Base-by-base conservation (phyloP, 345 rosid genomes). In the Hevea brasiliensis region DNA sequence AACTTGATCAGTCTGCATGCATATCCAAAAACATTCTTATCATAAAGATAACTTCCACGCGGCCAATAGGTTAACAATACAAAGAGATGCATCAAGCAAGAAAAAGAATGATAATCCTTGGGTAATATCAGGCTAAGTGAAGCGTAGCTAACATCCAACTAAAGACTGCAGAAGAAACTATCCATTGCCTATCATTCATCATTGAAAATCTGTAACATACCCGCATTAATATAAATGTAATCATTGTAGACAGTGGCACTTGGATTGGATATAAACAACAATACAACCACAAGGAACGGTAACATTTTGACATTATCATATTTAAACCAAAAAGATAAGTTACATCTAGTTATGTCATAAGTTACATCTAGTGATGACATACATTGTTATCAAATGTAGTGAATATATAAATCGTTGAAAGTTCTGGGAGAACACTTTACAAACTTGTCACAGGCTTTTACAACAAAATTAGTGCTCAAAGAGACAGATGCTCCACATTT, bases 401-500 rank as follows among this genome's bases (percentile, higher is more conserved):
- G 60, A 44, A 7, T 37, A n/a, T 55, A 35, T 29, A 17, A 14
- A 65, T 56, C 17, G 56, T 8, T 9, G 21, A 35, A 67, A 32
- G 60, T 57, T 44, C 21, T 0, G 5, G 20, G 24, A 61, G 71
- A 75, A 67, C 57, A 76, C 73, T 77, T 68, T 17, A 37, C 64
- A 40, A 65, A 65, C 76, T 80, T 77, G 63, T 42, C 40, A 47
- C 65, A 37, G 55, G 27, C 65, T 10, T 44, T 41, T 54, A 27
- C 55, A 54, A 41, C 50, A 12, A 73, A 20, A 26, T n/a, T 48
- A 76, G 45, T 72, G 75, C 63, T 87, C 82, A 91, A 37, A 95
- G 88, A 76, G 91, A 89, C 63, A 95, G 96, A 73, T 78, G 90
- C 57, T 85, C 87, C 64, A 84, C 81, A 77, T 81, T 87, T 80